Base-by-base conservation (phyloP, 371 early-diverging fungal genomes). In the Apophysomyces sp. region DNA sequence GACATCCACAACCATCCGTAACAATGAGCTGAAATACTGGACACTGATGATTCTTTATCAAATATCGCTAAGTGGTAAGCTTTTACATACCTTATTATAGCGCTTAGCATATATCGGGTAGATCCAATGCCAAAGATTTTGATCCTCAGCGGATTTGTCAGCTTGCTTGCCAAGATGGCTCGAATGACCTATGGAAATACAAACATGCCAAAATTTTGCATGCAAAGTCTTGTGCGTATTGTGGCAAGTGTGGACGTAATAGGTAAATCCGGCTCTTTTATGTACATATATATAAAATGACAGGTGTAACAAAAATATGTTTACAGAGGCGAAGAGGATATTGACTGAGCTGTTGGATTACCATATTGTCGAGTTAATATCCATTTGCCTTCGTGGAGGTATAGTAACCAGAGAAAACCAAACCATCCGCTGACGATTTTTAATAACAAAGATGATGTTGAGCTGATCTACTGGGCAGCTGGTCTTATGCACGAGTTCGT, bases 401-500 rank as follows among this genome's bases (percentile, higher is more conserved):
- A 72, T 16, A n/a, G n/a, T n/a, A 51, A 15, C 31, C 0, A 31
- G 21, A 41, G 4, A 21, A 21, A 24, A 5, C 4, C 18, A 41
- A 54, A n/a, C 27, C 4, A 7, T 52, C 3, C 24, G 18, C 18
- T 36, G 12, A 27, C 30, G 1, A 49, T 18, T 26, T 21, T 3
- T 15, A 31, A 54, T 32, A 4, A 29, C 4, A 21, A 57, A 85
- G 93, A 92, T 30, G 94, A 93, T 72, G 76, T 81, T 30, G 92
- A 92, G 57, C 76, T 93, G 3, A 89, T 88, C n/a, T 90, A 88
- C 40, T 93, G 94, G 92, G 86, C 92, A 2, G 77, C 90, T 0
- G 90, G 90, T 41, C 63, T 93, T 2, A 84, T 92, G 79, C 92
- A 92, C 68, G 94, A 93, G 65, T 93, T 86, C 76, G 90, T 86